phyloP scores from a whole-genome alignment of 2,329 filamentous ascomycete species.

The Colletotrichum spinosum region DNA sequence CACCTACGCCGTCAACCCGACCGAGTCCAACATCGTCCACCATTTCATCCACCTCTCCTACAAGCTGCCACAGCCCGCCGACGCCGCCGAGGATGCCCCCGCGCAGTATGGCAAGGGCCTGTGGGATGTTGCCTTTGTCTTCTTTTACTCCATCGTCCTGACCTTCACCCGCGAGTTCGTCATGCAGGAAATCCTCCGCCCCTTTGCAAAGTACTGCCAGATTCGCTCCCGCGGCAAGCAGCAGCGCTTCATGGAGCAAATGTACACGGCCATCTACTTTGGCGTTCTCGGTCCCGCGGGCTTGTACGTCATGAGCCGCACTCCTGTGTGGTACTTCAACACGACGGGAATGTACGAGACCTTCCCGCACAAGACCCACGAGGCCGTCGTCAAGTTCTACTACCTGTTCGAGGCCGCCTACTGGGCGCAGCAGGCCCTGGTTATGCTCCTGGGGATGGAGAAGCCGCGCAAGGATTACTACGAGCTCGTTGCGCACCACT shows the following conservation, averaged over 20 bases:
- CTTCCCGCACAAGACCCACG: constrained; percentile 76
- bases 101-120: constrained; percentile 77
- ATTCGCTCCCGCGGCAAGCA: constrained; percentile 74
- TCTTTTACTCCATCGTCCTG: constrained; percentile 77
- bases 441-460: constrained; percentile 76
- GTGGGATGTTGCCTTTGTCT: constrained; percentile 76
- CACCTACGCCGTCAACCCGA: constrained; percentile 72
- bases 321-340: constrained; percentile 81
- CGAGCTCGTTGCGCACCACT: constrained; percentile 78
- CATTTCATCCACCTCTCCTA: constrained; percentile 79
- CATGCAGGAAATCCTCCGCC: constrained; percentile 77
- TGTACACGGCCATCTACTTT: constrained; percentile 80
- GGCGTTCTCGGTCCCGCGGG: constrained; percentile 74
- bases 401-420: constrained; percentile 81
- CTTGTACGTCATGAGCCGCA: constrained; percentile 76
- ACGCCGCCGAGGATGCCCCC: constrained; percentile 45
- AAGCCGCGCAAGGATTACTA: constrained; percentile 81
- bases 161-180: constrained; percentile 81
- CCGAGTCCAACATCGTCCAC: constrained; percentile 72
- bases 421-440: constrained; percentile 80
- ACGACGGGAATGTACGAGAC: constrained; percentile 77
- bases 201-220: constrained; percentile 68
- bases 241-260: constrained; percentile 80
- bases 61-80: constrained; percentile 57
- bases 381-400: constrained; percentile 77